Evolutionary conservation across 305 asterid species (phyloP).

Genomic region (Rubia occidens): DNA sequence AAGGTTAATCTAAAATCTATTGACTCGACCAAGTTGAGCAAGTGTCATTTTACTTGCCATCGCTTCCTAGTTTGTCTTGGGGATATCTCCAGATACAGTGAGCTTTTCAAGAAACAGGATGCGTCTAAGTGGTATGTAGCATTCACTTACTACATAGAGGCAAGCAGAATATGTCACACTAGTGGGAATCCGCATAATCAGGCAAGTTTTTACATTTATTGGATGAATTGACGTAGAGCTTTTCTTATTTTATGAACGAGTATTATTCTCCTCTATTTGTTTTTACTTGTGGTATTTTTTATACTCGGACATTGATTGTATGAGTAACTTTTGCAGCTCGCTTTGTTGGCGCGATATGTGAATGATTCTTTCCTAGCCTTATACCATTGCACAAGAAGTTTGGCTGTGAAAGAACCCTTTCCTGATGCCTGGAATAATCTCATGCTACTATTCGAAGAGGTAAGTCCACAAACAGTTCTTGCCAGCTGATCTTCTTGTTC

Average conservation of each 20-base stretch:
- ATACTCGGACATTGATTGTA: background rate
- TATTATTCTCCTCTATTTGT: background rate
- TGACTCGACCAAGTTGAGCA: slow-evolving; percentile 29
- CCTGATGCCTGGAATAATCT: slow-evolving; percentile 89
- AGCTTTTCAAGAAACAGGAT: slow-evolving; percentile 43
- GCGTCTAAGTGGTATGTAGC: slow-evolving; percentile 59
- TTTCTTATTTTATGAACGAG: background rate
- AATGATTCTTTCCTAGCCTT: slow-evolving; percentile 76
- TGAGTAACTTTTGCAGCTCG: slow-evolving; percentile 41
- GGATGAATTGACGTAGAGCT: background rate
- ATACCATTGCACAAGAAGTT: slow-evolving; percentile 78
- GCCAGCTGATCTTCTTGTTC: background rate
- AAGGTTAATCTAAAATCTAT: slow-evolving; percentile 18
- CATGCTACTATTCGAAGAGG: slow-evolving; percentile 72
- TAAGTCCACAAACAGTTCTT: slow-evolving; percentile 20
- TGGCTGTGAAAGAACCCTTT: slow-evolving; percentile 79
- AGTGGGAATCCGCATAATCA: slow-evolving; percentile 96
- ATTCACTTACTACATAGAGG: slow-evolving; percentile 56
- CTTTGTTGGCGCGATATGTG: slow-evolving; percentile 62
- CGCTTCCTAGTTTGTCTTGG: slow-evolving; percentile 82
- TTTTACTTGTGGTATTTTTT: background rate
- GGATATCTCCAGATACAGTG: slow-evolving; percentile 69
- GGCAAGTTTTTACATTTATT: slow-evolving; percentile 27
- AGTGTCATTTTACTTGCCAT: slow-evolving; percentile 56
- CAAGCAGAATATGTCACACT: slow-evolving; percentile 60